These are phyloP conservation scores for Hymenoscyphus albidus DNA, from an alignment of 2,329 filamentous ascomycete genomes.

Conservation along the genomic window DNA sequence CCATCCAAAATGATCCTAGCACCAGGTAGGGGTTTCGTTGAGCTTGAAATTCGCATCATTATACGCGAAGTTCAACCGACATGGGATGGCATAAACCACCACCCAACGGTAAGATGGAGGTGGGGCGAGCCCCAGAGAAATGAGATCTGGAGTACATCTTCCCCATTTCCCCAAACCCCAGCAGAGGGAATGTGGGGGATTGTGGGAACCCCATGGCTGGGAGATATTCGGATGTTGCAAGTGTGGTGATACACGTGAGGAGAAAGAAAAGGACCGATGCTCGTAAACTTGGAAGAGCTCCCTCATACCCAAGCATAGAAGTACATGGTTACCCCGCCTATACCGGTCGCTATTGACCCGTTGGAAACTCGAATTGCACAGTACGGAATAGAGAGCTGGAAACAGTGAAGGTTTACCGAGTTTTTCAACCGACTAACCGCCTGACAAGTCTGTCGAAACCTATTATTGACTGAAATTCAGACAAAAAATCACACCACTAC, in stretches of 20 bases:
- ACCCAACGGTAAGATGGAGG: neutral
- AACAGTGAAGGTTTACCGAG: neutral
- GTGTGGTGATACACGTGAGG: neutral
- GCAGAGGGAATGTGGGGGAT: neutral
- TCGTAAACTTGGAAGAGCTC: neutral
- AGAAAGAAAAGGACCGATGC: neutral
- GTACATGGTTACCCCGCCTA: neutral
- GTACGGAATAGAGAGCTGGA: neutral
- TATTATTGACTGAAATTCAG: no score
- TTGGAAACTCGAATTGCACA: neutral
- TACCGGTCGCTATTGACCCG: neutral
- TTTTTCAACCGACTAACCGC: neutral
- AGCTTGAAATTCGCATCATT: neutral
- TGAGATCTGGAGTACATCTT: neutral
- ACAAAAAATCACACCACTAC: neutral
- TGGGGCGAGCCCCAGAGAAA: neutral
- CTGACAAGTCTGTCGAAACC: no score
- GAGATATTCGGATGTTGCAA: neutral
- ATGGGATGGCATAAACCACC: neutral
- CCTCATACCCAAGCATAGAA: neutral
- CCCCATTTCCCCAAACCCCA: neutral
- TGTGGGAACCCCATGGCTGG: neutral
- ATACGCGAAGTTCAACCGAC: slow-evolving; percentile 7
- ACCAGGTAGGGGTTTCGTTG: neutral
- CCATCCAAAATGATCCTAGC: no score